Percentiles rank a stretch among this genome's conserved stretches.
Conservation (phyloP, 257 asterid genomes). For the Penstemon barbatus region DNA sequence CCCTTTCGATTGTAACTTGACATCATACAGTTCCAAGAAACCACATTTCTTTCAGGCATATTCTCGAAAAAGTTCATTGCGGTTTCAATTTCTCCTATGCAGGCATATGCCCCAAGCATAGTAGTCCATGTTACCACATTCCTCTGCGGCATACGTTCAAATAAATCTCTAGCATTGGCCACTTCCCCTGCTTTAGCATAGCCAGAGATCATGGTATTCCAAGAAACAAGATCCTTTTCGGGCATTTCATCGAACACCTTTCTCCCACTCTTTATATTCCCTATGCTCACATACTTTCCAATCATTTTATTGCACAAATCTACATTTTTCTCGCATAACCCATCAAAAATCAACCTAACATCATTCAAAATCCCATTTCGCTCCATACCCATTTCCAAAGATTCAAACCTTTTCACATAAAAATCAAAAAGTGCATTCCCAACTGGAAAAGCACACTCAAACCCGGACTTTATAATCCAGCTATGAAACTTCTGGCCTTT, state of each 20-base stretch:
- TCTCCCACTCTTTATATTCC: constrained; percentile 33
- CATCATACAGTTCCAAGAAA: constrained; percentile 62
- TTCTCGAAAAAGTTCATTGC: constrained; percentile 36
- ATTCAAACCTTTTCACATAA: constrained; percentile 31
- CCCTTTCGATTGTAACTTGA: constrained; percentile 38
- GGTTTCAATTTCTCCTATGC: constrained; percentile 33
- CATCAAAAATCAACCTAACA: constrained; percentile 37
- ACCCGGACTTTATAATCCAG: constrained; percentile 44
- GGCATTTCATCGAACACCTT: constrained; percentile 43
- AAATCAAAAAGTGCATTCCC: constrained; percentile 38
- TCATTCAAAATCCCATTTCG: constrained; percentile 23
- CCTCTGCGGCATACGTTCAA: constrained; percentile 37
- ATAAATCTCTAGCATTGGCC: constrained; percentile 34
- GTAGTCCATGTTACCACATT: constrained; percentile 53
- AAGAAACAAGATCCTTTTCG: constrained; percentile 42
- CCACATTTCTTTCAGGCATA: constrained; percentile 45
- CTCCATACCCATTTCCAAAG: constrained; percentile 13
- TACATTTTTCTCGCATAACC: constrained; percentile 20
- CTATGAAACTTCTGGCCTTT: constrained; percentile 41
- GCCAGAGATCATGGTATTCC: constrained; percentile 45
- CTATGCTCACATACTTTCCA: constrained; percentile 32
- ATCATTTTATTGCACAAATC: constrained; percentile 45
- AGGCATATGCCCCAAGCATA: constrained; percentile 41
- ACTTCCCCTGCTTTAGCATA: constrained; percentile 39
- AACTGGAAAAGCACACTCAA: constrained; percentile 26